phyloP scores from a whole-genome alignment of 768 basidiomycete genomes.

The Hericium rajendrae region DNA sequence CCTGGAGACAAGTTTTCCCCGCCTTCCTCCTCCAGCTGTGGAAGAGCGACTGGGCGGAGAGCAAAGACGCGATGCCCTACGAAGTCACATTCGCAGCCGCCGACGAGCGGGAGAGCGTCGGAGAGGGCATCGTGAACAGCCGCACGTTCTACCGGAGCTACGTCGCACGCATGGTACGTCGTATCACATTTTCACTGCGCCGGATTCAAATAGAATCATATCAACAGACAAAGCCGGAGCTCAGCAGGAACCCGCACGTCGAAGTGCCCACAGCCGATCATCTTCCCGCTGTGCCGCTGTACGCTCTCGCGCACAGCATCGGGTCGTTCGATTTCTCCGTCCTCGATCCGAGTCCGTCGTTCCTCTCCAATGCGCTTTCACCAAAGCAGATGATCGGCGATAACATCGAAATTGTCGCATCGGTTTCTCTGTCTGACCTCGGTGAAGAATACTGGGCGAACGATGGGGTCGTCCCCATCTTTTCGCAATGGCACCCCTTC shows the following conservation, averaged over 20 bases:
- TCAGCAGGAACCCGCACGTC: background rate
- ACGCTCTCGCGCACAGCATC: conserved; percentile 23
- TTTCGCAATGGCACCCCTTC: conserved; percentile 43
- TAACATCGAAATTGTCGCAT: background rate
- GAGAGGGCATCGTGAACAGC: conserved; percentile 28
- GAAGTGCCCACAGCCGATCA: background rate
- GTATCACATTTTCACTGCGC: background rate
- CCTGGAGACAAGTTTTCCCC: conserved; percentile 24
- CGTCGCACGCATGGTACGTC: conserved; percentile 27
- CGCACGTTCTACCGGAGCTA: conserved; percentile 36
- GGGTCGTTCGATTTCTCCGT: conserved; percentile 29
- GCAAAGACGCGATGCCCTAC: conserved; percentile 35
- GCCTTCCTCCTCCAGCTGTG: conserved; percentile 29
- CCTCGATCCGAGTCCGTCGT: conserved; percentile 28
- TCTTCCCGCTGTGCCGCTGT: conserved; percentile 14
- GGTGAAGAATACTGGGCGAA: conserved; percentile 31
- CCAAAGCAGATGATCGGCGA: background rate
- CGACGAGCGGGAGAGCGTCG: conserved; percentile 29
- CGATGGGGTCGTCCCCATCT: conserved; percentile 40
- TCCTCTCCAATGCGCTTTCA: conserved; percentile 7
- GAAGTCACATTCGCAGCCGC: conserved; percentile 38
- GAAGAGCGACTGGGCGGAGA: conserved; percentile 40
- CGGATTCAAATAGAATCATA: background rate
- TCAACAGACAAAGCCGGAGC: background rate
- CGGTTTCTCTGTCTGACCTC: conserved; percentile 6